Conservation (phyloP, 1,139 yeast species). For the Cylindricascospora bacillispora region DNA sequence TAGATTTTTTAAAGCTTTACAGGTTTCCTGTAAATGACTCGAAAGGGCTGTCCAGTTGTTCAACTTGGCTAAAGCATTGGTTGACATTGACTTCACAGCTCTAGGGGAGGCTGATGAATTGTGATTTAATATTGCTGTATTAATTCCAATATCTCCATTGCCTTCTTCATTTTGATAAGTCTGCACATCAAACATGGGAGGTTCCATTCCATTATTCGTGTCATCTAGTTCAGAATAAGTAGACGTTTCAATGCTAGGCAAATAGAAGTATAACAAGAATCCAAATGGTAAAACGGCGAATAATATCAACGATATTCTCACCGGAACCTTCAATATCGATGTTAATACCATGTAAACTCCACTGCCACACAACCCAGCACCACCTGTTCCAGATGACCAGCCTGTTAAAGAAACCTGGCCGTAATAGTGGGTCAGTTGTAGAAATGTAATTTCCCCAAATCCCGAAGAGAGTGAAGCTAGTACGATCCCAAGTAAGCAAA, state of each 20-base stretch:
- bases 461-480: conserved; percentile 82
- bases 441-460: conserved; percentile 76
- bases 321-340: conserved; percentile 37
- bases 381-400: conserved; percentile 92
- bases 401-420: conserved; percentile 56
- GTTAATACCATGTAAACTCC: conserved; percentile 43
- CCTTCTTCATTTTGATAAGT: not conserved
- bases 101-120: not conserved
- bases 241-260: conserved; percentile 7
- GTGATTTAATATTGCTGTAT: too few relatives aligned
- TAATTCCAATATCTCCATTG: too few relatives aligned
- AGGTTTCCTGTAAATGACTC: conserved; percentile 29
- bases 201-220: not conserved
- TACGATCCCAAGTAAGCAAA: conserved; percentile 55
- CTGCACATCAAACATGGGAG: not conserved
- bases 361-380: conserved; percentile 83
- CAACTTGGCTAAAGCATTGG: not conserved
- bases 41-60: not conserved
- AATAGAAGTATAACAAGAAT: conserved; percentile 31
- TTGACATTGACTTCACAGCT: not conserved
- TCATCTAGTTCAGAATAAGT: not conserved
- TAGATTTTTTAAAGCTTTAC: conserved; percentile 36
- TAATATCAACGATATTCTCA: conserved; percentile 33
- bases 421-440: conserved; percentile 70
- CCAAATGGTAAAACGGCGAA: conserved; percentile 39